Evolutionary conservation across 306 rosid species (phyloP), one percentile per base, ranked within the genome.

Genomic region (Cucurbita pepo): DNA sequence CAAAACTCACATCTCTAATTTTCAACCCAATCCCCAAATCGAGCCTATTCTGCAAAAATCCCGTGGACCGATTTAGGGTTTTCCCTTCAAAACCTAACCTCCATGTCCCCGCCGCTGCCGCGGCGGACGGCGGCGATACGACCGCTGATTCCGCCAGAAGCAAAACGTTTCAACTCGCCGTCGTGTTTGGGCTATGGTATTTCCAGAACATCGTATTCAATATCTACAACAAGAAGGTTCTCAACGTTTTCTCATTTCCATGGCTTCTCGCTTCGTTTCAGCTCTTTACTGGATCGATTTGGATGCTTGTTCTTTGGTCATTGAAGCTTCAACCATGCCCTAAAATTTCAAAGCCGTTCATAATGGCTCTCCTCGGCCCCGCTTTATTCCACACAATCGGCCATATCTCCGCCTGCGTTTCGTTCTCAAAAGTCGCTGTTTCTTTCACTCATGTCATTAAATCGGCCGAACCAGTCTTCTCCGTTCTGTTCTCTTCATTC

Each of bases 261-360:
- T 94, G 99, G 97, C 87, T 94, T n/a, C 96, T 94, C 48, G 97
- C 95, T 0, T 89, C 99, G 15, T 94, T 94, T 61, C 97, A 94
- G 83, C 96, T 94, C 83, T 86, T 91, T 56, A 95, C 86, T 15
- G 99, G 96, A 55, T 91, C 97, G 21, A 71, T 91, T 52, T 94
- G 92, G 92, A 94, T 94, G 97, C 45, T 89, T 4, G 67, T 54
- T 16, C 95, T 94, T 12, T 94, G 97, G 99, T 82, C 96, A 21
- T 76, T 80, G 1, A 87, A 91, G 85, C 85, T 91, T 62, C 97
- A 94, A 56, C 94, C 94, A 10, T 84, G 91, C 80, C 99, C 92
- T 0, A 89, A 89, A 81, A 84, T 94, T 71, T 76, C 97, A 25
- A 90, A 90, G 66, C 76, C 91, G 4, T 91, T 94, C 76, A 74